Evolutionary conservation across 23 red algal species (phyloP).

Genomic region (Gracilaria gracilis): DNA sequence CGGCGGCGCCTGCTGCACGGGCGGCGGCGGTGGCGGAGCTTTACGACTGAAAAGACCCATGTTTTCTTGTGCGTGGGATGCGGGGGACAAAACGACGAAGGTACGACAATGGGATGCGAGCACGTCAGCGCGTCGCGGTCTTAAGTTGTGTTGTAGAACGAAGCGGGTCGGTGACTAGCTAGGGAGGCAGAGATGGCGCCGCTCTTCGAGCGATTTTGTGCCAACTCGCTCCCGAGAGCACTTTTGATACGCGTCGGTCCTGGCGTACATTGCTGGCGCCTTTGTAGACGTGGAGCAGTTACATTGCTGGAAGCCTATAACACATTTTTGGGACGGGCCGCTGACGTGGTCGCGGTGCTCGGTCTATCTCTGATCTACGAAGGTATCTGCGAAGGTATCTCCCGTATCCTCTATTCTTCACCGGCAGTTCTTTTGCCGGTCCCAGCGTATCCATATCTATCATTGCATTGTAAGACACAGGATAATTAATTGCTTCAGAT

Average conservation of each 20-base stretch:
- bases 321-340: not conserved
- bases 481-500: too few species aligned
- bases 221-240: not conserved
- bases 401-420: too few species aligned
- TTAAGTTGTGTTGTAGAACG: not conserved
- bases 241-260: not conserved
- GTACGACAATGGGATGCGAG: not conserved
- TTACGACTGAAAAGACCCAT: conserved; percentile 72
- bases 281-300: not conserved
- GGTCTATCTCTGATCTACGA: too few species aligned
- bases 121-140: not conserved
- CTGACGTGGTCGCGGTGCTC: not conserved
- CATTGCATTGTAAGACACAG: too few species aligned
- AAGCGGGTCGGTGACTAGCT: not conserved
- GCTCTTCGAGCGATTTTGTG: not conserved
- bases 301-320: not conserved
- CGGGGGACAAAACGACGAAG: not conserved
- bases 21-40: conserved; percentile 66
- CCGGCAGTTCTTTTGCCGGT: too few species aligned
- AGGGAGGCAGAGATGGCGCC: not conserved
- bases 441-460: too few species aligned
- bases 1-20: conserved; percentile 45
- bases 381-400: too few species aligned
- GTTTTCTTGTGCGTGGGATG: not conserved
- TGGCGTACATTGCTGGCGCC: not conserved